Percentiles rank a stretch among this genome's conserved stretches.
These are phyloP conservation scores for Silene vulgaris DNA, from an alignment of 179 eudicot genomes.

Conservation along the genomic window DNA sequence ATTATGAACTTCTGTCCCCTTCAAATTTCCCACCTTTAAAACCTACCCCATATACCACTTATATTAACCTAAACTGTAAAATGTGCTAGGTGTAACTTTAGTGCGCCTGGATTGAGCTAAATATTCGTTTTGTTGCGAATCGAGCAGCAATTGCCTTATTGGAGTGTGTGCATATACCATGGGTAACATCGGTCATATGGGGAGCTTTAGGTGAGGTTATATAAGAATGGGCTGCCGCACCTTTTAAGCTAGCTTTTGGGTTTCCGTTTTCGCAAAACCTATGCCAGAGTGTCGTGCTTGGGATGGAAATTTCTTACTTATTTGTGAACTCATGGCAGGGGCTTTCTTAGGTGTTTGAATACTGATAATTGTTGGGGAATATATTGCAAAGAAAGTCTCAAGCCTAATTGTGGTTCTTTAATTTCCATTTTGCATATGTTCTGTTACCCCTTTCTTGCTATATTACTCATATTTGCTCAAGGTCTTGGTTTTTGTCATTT, in stretches of 20 bases:
- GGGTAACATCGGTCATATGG: neutral
- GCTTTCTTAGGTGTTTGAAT: neutral
- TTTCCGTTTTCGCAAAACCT: neutral
- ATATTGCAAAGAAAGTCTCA: neutral
- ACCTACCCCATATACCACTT: neutral
- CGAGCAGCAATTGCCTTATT: neutral
- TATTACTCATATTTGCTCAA: neutral
- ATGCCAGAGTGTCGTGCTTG: neutral
- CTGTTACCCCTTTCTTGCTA: neutral
- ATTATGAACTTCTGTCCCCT: neutral
- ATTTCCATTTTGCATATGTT: slow-evolving; percentile 7
- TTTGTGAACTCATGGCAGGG: neutral
- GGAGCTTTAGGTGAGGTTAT: neutral
- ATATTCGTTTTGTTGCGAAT: neutral
- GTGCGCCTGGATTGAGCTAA: neutral
- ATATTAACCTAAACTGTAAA: neutral
- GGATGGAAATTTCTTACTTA: neutral
- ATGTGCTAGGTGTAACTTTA: neutral
- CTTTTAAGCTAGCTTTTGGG: slow-evolving; percentile 2
- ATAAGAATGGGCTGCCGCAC: neutral
- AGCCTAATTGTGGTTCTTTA: neutral
- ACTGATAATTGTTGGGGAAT: neutral
- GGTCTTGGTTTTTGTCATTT: neutral
- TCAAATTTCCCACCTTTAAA: neutral
- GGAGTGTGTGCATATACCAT: neutral